Evolutionary conservation across 345 rosid species (phyloP), one percentile per base, ranked within the genome.

Genomic region (Populus davidiana): DNA sequence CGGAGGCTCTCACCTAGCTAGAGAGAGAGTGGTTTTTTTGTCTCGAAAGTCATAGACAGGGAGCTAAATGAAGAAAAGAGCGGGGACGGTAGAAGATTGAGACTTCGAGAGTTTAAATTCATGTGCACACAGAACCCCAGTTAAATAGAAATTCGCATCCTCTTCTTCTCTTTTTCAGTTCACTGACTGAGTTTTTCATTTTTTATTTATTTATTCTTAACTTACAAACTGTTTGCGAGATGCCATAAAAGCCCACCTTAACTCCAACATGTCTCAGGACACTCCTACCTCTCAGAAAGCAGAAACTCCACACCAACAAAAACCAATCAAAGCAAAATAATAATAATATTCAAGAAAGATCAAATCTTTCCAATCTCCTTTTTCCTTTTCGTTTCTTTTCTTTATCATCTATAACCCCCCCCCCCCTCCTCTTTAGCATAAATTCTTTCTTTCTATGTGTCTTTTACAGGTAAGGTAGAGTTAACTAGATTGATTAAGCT

Each of bases 241-340:
- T 20, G 35, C 35, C 52, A 41, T 82, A 62, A 75, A 85, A 85
- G 81, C 81, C 71, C 80, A 72, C 87, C 78, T 66, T 70, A 79
- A 87, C 89, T 81, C 90, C 87, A 85, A 87, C 90, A 88, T 87
- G 91, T 87, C 84, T 78, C 90, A 78, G 72, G 77, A 88, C 78
- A 75, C 52, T 76, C 47, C 44, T 75, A 23, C 12, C 73, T 33
- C 79, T 49, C 74, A 11, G 12, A 41, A 33, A 68, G 69, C 69
- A 1, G 50, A 75, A 63, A 17, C 38, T 21, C 52, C 23, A 44
- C 70, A 23, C 16, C 63, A 68, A 18, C 47, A 35, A 67, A 31
- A 44, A 74, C 75, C 20, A 69, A 52, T 23, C 21, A 68, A 27
- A 21, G 23, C 25, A 21, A 59, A 11, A 31, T 4, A 36, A 52